Base-by-base conservation (phyloP, 306 rosid genomes). In the Rosa lucieae region DNA sequence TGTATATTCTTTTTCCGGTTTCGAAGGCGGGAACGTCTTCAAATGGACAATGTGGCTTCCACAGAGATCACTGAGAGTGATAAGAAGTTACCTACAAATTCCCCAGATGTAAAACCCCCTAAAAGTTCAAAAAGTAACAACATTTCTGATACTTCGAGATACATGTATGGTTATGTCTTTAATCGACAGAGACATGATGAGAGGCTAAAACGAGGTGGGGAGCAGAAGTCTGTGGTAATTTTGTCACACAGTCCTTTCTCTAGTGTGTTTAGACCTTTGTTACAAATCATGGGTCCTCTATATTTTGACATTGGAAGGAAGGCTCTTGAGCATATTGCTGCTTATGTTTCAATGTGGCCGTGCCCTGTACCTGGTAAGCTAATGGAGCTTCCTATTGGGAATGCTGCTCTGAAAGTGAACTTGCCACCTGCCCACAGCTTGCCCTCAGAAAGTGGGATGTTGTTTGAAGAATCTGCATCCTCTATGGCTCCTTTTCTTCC, bases 331-430 rank as follows among this genome's bases (percentile, higher is more conserved):
- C 97, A 94, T 84, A 92, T 94, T 77, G 97, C 98, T 78, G 89
- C 91, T 56, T 94, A 76, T 86, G 94, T 94, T 80, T 94, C 97
- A 40, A 84, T 83, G 79, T 92, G 98, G 97, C 97, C 97, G 43
- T 88, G 87, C 66, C 97, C 98, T 44, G 61, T 84, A 39, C 96
- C 92, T 3, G 98, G 97, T 62, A 87, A 85, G 78, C 88, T 85
- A 37, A 92, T 92, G 98, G 97, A 94, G 84, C 98, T 94, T 78
- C 97, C 97, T 14, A 94, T 94, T 48, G 98, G 98, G 81, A 94
- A 92, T 77, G 97, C 98, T 14, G 53, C 72, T 21, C 92, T 94
- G 78, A 90, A 89, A 87, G 98, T 93, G 74, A 89, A 89, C 84
- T 86, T 94, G 90, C 97, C 98, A 10, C 97, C 97, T 70, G 89